Base-by-base conservation (phyloP, 169 alveolate species). In the Plasmodium fragile region DNA sequence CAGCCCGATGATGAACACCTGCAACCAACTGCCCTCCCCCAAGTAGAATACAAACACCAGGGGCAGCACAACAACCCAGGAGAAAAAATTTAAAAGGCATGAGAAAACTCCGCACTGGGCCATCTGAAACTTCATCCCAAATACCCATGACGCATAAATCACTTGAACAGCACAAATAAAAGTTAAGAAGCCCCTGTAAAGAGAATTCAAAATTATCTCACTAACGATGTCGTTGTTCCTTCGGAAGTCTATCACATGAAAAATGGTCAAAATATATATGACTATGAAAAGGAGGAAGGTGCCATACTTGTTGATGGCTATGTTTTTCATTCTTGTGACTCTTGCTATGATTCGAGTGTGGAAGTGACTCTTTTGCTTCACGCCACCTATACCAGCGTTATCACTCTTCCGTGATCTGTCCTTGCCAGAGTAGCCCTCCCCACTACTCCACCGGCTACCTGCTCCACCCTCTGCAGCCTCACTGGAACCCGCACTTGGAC, bases 181-280 rank as follows among this genome's bases (percentile, higher is more conserved):
- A 36, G 78, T 87, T 39, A 87, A 59, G 81, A 55, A 87, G 8
- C 93, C 81, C 45, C 93, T 87, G 45, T 87, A 87, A 39, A 87
- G 59, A n/a, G 69, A 41, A 71, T 87, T 55, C 71, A 87, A 87
- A 36, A 87, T 78, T 4, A 87, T 87, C 59, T 87, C 93, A 78
- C 93, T 87, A 1, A 87, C 59, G 30, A 87, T 87, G 55, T 87
- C 81, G n/a, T 87, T 77, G 71, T 87, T 87, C 49, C 93, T 87
- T 55, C 41, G 49, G 70, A 87, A 87, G 49, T 87, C 93, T 39
- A 87, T 25, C 18, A 87, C 80, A 10, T 87, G 93, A 18, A 87
- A 36, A 55, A 87, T 41, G 2, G 87, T 87, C 22, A 87, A 78
- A 41, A 87, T 39, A 36, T 77, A 87, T 28, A 87, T 87, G 3